Percentiles rank a stretch among this genome's conserved stretches.
phyloP scores from a whole-genome alignment of 2,329 filamentous ascomycete species.

The Phialemoniopsis sp. region DNA sequence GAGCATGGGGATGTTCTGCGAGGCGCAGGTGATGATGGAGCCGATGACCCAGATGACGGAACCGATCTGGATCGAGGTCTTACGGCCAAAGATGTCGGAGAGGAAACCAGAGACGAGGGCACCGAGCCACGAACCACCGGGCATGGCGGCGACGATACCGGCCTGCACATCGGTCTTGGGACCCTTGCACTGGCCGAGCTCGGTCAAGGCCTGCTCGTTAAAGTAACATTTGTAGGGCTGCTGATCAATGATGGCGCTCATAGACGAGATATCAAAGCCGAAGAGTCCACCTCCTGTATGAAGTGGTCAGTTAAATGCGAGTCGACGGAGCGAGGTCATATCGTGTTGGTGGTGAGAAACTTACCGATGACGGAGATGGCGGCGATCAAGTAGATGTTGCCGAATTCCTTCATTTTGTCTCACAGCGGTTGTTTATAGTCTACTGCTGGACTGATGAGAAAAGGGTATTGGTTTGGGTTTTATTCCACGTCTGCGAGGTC shows the following conservation, averaged over 20 bases:
- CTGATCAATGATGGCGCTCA: conserved; percentile 38
- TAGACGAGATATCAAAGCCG: conserved; percentile 40
- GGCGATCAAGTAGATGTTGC: conserved; percentile 38
- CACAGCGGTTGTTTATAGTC: not conserved
- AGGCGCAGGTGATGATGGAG: conserved; percentile 38
- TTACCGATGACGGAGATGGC: conserved; percentile 36
- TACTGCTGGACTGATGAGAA: not conserved
- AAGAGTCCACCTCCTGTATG: conserved; percentile 31
- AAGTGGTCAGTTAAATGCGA: not conserved
- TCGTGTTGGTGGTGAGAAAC: conserved; percentile 3
- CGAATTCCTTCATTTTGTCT: conserved; percentile 14
- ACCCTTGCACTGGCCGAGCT: conserved; percentile 40
- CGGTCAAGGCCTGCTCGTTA: conserved; percentile 29
- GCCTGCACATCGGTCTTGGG: conserved; percentile 48
- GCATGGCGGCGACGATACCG: conserved; percentile 67
- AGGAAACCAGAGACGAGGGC: conserved; percentile 55
- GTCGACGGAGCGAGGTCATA: no score
- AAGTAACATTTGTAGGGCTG: conserved; percentile 37
- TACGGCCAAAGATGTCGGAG: conserved; percentile 47
- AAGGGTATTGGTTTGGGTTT: not conserved
- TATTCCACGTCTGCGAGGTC: not conserved
- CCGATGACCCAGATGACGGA: conserved; percentile 46
- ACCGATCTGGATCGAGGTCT: conserved; percentile 46
- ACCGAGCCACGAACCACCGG: conserved; percentile 65
- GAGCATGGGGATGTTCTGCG: conserved; percentile 50